Evolutionary conservation across 78 protist species (phyloP), one percentile per base, ranked within the genome.

Genomic region (Anaeramoeba ignava): DNA sequence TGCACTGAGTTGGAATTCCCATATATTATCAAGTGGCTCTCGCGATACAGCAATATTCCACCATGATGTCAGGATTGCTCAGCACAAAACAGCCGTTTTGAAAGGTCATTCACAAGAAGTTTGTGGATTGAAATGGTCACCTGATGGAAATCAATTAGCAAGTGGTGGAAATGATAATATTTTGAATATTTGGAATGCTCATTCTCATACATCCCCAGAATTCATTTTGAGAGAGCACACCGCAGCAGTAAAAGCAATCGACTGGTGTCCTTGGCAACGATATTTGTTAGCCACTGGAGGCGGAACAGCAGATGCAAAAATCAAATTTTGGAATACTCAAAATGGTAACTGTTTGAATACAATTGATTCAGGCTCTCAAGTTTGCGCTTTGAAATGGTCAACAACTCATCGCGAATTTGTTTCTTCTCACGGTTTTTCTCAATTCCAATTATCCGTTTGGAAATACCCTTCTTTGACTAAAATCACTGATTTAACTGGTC

Each of bases 1-100:
- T n/a, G 85, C 98, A 0, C 91, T 98, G 38, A 89, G 98, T 3
- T 98, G 99, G 99, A 97, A 96, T 90, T 80, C 81, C 40, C 90
- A 86, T 86, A 73, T 96, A 33, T 89, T 98, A 38, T 79, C 92
- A 8, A 27, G 36, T 27, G 73, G 73, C 36, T 54, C 73, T 17
- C 8, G 17, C 36, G 36, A 54, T 27, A 17, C 36, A 8, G 17
- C 8, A 54, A 54, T 54, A 27, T 27, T 27, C 73, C 8, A 27
- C 17, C 73, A 17, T 8, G 73, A 54, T 17, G 73, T 54, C 36
- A 8, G 73, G 36, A n/a, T n/a, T n/a, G 8, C 73, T 27, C 8
- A 54, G 73, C 36, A 54, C 8, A 27, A 8, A 8, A 17, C 17
- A 27, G 73, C 17, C 73, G 8, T 17, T 17, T 54, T 27, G 36